Percentiles rank a stretch among this genome's conserved stretches.
Evolutionary conservation across 2,329 filamentous ascomycete genomes (phyloP).

Genomic region (Fusarium fracticaudum): DNA sequence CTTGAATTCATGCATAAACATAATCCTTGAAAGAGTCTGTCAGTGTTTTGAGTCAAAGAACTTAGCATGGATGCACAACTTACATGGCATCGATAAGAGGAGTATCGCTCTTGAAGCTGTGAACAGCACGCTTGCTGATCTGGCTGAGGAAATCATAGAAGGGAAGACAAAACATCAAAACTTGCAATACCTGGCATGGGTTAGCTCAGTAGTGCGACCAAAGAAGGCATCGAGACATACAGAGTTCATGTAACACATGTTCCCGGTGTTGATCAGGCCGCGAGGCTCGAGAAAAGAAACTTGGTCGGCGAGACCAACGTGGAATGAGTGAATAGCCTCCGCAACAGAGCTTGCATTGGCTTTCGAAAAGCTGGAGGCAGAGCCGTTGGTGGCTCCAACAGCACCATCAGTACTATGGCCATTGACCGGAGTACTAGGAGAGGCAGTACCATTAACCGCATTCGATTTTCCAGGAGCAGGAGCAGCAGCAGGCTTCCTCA

Average conservation of each 20-base stretch:
- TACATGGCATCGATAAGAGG: slow-evolving; percentile 94
- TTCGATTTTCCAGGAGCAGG: slow-evolving; percentile 26
- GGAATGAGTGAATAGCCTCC: slow-evolving; percentile 80
- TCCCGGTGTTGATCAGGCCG: slow-evolving; percentile 94
- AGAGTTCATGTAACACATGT: slow-evolving; percentile 99
- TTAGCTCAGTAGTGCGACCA: slow-evolving; percentile 46
- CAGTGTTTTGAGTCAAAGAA: background rate
- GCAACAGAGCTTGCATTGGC: slow-evolving; percentile 69
- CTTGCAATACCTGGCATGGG: slow-evolving; percentile 81
- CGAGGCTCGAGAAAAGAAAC: slow-evolving; percentile 89
- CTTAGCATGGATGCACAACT: slow-evolving; percentile 50
- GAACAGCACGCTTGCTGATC: slow-evolving; percentile 81
- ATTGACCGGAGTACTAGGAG: slow-evolving; percentile 35
- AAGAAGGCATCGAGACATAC: slow-evolving; percentile 62
- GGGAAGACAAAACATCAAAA: slow-evolving; percentile 90
- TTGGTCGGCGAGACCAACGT: slow-evolving; percentile 70
- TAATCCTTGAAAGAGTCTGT: slow-evolving; percentile 68
- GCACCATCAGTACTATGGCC: slow-evolving; percentile 33
- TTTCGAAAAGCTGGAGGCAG: slow-evolving; percentile 53
- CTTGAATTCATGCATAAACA: slow-evolving; percentile 94
- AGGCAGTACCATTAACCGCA: slow-evolving; percentile 43
- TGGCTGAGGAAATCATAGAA: slow-evolving; percentile 95
- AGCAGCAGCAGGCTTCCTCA: slow-evolving; percentile 44
- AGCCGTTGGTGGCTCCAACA: slow-evolving; percentile 28
- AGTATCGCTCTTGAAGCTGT: slow-evolving; percentile 95